phyloP scores from a whole-genome alignment of 139 green algal species.

The Spirogloea muscicola region DNA sequence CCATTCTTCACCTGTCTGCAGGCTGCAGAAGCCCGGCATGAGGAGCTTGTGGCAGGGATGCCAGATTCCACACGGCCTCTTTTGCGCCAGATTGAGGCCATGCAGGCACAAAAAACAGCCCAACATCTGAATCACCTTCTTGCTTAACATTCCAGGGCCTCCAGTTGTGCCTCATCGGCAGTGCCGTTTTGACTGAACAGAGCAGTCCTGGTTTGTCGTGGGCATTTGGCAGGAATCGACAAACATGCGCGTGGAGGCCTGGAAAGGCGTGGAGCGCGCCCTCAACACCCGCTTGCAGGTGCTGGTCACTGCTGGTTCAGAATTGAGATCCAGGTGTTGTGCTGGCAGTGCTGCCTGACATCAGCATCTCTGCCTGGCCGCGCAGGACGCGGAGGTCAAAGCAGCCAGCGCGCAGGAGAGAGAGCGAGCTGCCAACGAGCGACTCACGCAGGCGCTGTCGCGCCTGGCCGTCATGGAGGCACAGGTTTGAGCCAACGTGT shows the following conservation, averaged over 20 bases:
- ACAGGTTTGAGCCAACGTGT: slow-evolving; percentile 13
- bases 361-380: neutral
- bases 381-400: slow-evolving; percentile 40
- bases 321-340: neutral
- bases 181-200: neutral
- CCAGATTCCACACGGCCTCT: slow-evolving; percentile 86
- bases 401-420: slow-evolving; percentile 33
- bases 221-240: slow-evolving; percentile 10
- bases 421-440: slow-evolving; percentile 18
- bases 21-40: slow-evolving; percentile 77
- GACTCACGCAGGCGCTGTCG: slow-evolving; percentile 28
- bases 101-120: slow-evolving; percentile 56
- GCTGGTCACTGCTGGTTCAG: neutral
- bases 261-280: slow-evolving; percentile 62
- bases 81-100: slow-evolving; percentile 84
- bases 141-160: neutral
- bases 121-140: neutral
- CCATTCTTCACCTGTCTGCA: too few species aligned
- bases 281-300: slow-evolving; percentile 54
- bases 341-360: neutral
- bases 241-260: slow-evolving; percentile 43
- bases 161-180: neutral
- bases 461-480: slow-evolving; percentile 44
- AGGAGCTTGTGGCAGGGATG: slow-evolving; percentile 77
- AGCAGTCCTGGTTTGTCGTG: neutral